Conservation (phyloP, 2,329 filamentous ascomycete species). For the Lomentospora prolificans region DNA sequence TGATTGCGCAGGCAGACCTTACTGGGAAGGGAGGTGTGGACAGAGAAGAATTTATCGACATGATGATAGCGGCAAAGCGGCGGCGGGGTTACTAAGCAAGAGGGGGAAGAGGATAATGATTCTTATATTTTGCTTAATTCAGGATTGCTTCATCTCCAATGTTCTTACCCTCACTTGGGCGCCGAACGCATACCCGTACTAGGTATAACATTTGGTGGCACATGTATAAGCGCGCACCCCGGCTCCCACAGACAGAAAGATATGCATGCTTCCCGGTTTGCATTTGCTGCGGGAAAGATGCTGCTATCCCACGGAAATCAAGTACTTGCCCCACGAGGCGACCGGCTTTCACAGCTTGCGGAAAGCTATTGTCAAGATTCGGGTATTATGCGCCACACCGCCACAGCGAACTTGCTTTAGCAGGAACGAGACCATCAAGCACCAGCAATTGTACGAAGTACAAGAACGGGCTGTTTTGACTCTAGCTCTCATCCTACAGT, state of each 20-base stretch:
- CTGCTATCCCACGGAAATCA: neutral
- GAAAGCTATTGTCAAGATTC: too few relatives aligned
- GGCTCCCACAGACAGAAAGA: neutral
- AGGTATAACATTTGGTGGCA: too few relatives aligned
- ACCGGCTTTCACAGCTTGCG: too few relatives aligned
- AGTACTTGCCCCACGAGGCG: neutral
- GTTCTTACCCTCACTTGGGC: neutral
- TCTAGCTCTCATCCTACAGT: neutral
- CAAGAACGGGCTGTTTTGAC: neutral
- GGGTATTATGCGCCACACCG: too few relatives aligned
- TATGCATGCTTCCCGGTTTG: neutral
- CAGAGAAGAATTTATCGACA: slow-evolving; percentile 58
- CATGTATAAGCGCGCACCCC: neutral
- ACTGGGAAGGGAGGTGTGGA: slow-evolving; percentile 78
- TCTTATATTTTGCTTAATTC: neutral
- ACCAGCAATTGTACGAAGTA: too few relatives aligned
- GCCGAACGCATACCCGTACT: neutral
- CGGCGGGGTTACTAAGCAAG: slow-evolving; percentile 10
- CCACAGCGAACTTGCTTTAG: too few relatives aligned
- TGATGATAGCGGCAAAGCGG: slow-evolving; percentile 30
- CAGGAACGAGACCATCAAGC: too few relatives aligned
- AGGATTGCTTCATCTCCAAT: neutral
- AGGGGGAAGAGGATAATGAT: neutral
- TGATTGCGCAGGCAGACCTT: slow-evolving; percentile 98
- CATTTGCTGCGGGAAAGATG: neutral